phyloP scores from a whole-genome alignment of 169 alveolate genomes.

The Plasmodium relictum region DNA sequence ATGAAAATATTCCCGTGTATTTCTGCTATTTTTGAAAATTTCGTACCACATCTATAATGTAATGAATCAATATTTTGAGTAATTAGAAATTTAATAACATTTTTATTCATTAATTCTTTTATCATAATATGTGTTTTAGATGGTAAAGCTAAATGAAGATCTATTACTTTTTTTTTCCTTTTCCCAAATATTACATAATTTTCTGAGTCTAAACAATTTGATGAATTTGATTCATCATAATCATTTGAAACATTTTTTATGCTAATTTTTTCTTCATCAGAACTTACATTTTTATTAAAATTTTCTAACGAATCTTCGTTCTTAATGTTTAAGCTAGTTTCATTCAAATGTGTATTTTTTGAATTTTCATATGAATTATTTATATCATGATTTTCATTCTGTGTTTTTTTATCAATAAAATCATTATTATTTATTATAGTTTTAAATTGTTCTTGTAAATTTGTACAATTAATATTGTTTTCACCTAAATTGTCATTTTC shows the following conservation, averaged over 20 bases:
- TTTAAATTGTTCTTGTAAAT: neutral
- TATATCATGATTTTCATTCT: neutral
- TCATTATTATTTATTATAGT: neutral
- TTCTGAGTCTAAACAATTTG: slow-evolving; percentile 4
- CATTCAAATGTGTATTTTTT: neutral
- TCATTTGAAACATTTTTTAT: neutral
- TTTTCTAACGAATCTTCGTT: slow-evolving; percentile 12
- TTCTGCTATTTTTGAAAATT: slow-evolving; percentile 84
- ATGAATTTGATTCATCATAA: neutral
- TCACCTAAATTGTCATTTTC: neutral
- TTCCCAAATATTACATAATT: slow-evolving; percentile 77
- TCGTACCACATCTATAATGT: slow-evolving; percentile 87
- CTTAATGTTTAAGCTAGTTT: slow-evolving; percentile 14
- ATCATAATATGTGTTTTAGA: slow-evolving; percentile 87
- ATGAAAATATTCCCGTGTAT: slow-evolving; percentile 89
- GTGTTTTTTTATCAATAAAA: neutral
- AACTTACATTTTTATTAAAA: neutral
- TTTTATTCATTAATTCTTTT: slow-evolving; percentile 80
- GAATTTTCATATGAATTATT: neutral
- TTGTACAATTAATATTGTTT: neutral
- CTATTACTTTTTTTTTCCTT: slow-evolving; percentile 83
- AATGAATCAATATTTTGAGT: slow-evolving; percentile 90
- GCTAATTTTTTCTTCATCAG: neutral
- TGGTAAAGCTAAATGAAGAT: slow-evolving; percentile 88
- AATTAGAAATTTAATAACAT: slow-evolving; percentile 80